Conservation (phyloP, 2,329 filamentous ascomycete species). For the Pseudogymnoascus sp. region DNA sequence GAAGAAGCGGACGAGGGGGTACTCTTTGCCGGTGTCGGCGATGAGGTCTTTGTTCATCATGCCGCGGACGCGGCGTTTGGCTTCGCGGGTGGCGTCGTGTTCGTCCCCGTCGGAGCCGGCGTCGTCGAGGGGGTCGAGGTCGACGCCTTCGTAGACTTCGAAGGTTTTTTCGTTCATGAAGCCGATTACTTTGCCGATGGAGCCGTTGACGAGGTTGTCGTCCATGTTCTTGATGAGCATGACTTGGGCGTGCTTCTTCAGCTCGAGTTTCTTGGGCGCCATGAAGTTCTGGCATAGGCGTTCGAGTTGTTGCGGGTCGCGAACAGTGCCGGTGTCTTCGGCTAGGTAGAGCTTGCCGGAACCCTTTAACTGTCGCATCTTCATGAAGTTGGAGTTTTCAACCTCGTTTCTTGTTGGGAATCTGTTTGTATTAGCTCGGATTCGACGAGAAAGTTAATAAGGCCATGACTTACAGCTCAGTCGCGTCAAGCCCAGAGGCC, state of each 20-base stretch:
- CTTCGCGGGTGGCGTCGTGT: slow-evolving; percentile 34
- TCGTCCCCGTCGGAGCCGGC: slow-evolving; percentile 35
- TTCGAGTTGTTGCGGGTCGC: slow-evolving; percentile 61
- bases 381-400: slow-evolving; percentile 70
- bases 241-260: slow-evolving; percentile 91
- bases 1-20: slow-evolving; percentile 77
- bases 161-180: slow-evolving; percentile 68
- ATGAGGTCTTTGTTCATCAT: slow-evolving; percentile 40
- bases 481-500: slow-evolving; percentile 69
- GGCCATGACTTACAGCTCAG: slow-evolving; percentile 58
- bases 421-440: slow-evolving; percentile 32
- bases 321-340: slow-evolving; percentile 60
- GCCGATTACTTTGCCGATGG: slow-evolving; percentile 73
- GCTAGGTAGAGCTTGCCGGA: slow-evolving; percentile 63
- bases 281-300: slow-evolving; percentile 84
- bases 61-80: slow-evolving; percentile 35
- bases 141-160: slow-evolving; percentile 43
- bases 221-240: slow-evolving; percentile 99
- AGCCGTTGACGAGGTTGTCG: slow-evolving; percentile 87
- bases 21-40: slow-evolving; percentile 49
- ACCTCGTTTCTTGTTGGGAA: slow-evolving; percentile 90
- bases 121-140: slow-evolving; percentile 48
- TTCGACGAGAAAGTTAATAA: background rate
- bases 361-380: slow-evolving; percentile 66
- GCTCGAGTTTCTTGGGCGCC: slow-evolving; percentile 69